Conservation (phyloP, 306 rosid genomes). For the Senna siamea region DNA sequence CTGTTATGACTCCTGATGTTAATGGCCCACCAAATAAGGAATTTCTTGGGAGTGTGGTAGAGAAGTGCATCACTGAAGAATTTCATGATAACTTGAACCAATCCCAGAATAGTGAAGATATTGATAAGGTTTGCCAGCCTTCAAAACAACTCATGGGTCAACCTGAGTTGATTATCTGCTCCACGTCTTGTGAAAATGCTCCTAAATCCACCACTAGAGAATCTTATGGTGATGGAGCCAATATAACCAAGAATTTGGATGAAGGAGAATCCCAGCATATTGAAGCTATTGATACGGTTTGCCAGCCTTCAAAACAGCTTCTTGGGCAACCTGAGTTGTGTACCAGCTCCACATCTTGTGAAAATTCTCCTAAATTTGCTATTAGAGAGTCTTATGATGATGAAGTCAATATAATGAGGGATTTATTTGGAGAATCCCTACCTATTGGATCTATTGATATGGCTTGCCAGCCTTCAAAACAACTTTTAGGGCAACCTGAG, state of each 20-base stretch:
- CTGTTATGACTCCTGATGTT: constrained; percentile 42
- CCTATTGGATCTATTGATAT: not conserved
- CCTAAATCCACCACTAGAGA: constrained; percentile 32
- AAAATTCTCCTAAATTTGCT: constrained; percentile 31
- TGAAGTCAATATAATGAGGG: not conserved
- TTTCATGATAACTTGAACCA: constrained; percentile 43
- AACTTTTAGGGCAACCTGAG: constrained; percentile 42
- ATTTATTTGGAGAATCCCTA: not conserved
- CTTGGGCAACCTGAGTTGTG: constrained; percentile 44
- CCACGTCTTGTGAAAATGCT: constrained; percentile 45
- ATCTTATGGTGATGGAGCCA: constrained; percentile 30
- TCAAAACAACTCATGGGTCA: constrained; percentile 50
- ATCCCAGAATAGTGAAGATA: constrained; percentile 49
- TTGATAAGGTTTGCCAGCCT: constrained; percentile 44
- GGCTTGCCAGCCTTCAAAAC: constrained; percentile 38
- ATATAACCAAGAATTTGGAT: not conserved
- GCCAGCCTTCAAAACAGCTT: constrained; percentile 42
- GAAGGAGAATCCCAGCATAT: not conserved
- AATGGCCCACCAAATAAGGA: constrained; percentile 42
- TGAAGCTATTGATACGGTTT: not conserved
- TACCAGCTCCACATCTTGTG: constrained; percentile 33
- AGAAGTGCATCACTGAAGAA: constrained; percentile 44
- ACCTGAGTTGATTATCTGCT: constrained; percentile 47
- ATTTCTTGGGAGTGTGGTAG: constrained; percentile 41
- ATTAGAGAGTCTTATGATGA: constrained; percentile 2